Evolutionary conservation across 2,329 filamentous ascomycete genomes (phyloP).

Genomic region (Zopfia rhizophila): DNA sequence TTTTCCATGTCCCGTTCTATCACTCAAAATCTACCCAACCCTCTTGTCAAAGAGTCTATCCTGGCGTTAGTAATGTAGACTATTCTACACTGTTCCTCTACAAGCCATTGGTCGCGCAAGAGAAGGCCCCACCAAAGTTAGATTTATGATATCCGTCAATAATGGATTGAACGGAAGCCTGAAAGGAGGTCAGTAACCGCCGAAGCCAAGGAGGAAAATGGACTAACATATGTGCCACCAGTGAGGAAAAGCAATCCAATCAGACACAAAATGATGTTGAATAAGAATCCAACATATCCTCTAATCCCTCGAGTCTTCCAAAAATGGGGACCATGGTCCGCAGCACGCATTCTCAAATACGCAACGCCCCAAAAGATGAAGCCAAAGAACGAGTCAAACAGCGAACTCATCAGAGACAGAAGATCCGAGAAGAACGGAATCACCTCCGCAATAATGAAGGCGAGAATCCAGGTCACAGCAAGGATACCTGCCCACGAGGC

Average conservation of each 20-base stretch:
- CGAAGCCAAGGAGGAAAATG: slow-evolving; percentile 1
- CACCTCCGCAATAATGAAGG: slow-evolving; percentile 90
- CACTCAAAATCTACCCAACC: too few species aligned
- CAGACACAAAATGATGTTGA: slow-evolving; percentile 79
- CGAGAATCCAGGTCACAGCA: slow-evolving; percentile 80
- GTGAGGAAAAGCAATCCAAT: slow-evolving; percentile 84
- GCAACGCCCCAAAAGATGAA: slow-evolving; percentile 95
- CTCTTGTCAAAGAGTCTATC: neutral
- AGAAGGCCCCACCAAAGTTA: slow-evolving; percentile 76
- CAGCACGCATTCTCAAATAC: slow-evolving; percentile 78
- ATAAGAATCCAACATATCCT: slow-evolving; percentile 64
- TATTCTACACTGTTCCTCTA: slow-evolving; percentile 40
- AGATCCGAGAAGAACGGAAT: slow-evolving; percentile 91
- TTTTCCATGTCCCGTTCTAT: too few species aligned
- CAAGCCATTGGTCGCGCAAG: slow-evolving; percentile 75
- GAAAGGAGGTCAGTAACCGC: slow-evolving; percentile 4
- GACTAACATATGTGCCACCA: slow-evolving; percentile 80
- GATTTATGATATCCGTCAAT: slow-evolving; percentile 75
- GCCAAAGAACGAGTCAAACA: slow-evolving; percentile 93
- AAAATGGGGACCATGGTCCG: slow-evolving; percentile 67
- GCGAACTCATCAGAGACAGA: slow-evolving; percentile 80
- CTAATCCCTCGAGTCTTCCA: slow-evolving; percentile 64
- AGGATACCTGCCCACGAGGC: slow-evolving; percentile 79
- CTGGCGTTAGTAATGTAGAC: neutral
- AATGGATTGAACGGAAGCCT: slow-evolving; percentile 72